Base-by-base conservation (phyloP, 2,329 filamentous ascomycete species). In the Tolypocladium sp. region DNA sequence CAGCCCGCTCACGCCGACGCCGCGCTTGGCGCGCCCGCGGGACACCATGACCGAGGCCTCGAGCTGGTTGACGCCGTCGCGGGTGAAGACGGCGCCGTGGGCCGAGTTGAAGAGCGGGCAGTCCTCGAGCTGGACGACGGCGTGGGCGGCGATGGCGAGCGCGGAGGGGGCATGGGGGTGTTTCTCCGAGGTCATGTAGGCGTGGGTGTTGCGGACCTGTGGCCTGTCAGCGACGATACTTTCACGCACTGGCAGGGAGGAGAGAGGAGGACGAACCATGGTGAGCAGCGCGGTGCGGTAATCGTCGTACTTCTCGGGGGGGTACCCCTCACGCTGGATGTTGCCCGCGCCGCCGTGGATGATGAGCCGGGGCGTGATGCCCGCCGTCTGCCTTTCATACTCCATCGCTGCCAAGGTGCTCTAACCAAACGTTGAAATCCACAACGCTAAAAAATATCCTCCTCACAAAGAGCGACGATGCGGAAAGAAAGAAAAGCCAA, bases 41-140 rank as follows among this genome's bases (percentile, higher is more conserved):
- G 88, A 89, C 0, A 95, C 89, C 91, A 96, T 96, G 57, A 96
- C 83, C 10, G 86, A 90, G 1, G 90, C 90, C 74, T 96, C 92
- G 62, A 96, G 85, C 75, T 96, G 90, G 70, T 92, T 92, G 62
- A 86, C 82, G 22, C 92, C 92, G 64, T 88, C 86, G 56, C 87
- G 84, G 0, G 91, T 96, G 73, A 95, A 96, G 25, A 96, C 91
- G 56, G 91, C 90, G 57, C 92, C 92, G 66, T 86, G 87, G 9
- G 86, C 91, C 59, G 86, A 86, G 75, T 96, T 96, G 81, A 94
- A 96, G 5, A 95, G 82, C 2, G 87, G 81, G 68, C 92, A 84
- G 68, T 95, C 79, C 74, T 96, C 92, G 20, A 96, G 82, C 33
- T 87, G 79, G 1, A 79, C 77, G 13, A 95, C 91, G 52, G 91